Percentiles rank a stretch among this genome's conserved stretches.
phyloP scores from a whole-genome alignment of 495 filamentous ascomycete genomes.

The Diplogelasinospora grovesii region DNA sequence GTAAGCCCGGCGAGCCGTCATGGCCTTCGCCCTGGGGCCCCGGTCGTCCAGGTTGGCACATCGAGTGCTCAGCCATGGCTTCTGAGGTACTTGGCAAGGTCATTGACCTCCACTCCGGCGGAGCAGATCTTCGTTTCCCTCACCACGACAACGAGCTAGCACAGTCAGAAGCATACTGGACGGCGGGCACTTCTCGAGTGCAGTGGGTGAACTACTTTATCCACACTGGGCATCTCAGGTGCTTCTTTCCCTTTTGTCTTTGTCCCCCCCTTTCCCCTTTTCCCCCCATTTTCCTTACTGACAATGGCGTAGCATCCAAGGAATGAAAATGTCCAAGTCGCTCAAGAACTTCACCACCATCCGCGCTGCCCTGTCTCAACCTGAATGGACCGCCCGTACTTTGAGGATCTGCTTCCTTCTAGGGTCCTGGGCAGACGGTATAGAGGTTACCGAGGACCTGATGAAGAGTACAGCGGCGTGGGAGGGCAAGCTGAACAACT shows the following conservation, averaged over 20 bases:
- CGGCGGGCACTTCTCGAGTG: constrained; percentile 44
- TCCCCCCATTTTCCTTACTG: too few species aligned
- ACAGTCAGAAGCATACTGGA: constrained; percentile 85
- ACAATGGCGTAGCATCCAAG: too few species aligned
- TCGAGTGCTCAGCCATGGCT: constrained; percentile 97
- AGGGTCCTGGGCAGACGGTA: constrained; percentile 80
- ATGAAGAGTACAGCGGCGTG: constrained; percentile 64
- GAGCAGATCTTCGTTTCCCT: constrained; percentile 88
- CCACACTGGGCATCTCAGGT: too few species aligned
- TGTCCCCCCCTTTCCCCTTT: too few species aligned
- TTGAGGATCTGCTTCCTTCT: constrained; percentile 85
- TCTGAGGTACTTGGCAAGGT: constrained; percentile 71
- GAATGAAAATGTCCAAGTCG: constrained; percentile 94
- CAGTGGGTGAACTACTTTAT: constrained; percentile 98
- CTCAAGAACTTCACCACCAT: constrained; percentile 98
- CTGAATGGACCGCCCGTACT: constrained; percentile 74
- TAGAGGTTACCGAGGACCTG: constrained; percentile 84
- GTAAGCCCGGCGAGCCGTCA: constrained; percentile 83
- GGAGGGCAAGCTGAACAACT: too few species aligned
- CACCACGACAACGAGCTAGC: constrained; percentile 97
- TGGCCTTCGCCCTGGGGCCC: constrained; percentile 85
- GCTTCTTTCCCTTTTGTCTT: too few species aligned
- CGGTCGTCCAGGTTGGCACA: constrained; percentile 93
- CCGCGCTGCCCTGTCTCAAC: constrained; percentile 63
- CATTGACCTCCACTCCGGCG: constrained; percentile 92